Base-by-base conservation (phyloP, 805 yeast species). In the Phaffomyces thermotolerans region DNA sequence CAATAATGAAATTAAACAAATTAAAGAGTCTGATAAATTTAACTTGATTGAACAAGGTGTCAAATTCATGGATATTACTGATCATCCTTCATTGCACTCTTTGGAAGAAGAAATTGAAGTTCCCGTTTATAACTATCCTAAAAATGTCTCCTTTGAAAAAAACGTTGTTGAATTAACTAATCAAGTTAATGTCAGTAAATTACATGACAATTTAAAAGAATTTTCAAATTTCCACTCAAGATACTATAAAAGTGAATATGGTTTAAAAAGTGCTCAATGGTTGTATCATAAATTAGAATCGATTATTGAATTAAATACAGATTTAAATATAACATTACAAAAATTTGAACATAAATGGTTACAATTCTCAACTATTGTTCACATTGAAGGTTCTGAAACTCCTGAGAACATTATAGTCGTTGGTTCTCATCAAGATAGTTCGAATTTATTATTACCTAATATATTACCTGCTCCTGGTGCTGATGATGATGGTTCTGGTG, bases 401-500 rank as follows among this genome's bases (percentile, higher is more conserved):
- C 65, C 71, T 36, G 71, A 67, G 6, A 60, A 64, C 29, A 63
- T 71, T 6, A 81, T 91, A 2, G 79, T 91, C 14, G 75, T 91
- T 34, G 96, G 96, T 1, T 84, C 95, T 23, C 98, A 91, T 65
- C 85, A 83, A 58, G 98, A 91, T 60, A 83, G 95, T 3, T 73
- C 81, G 50, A 88, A 87, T 59, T 67, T 86, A 43, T 52, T 85
- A 36, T 71, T 85, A 44, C 96, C 96, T 9, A 71, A 71, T 36
- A 49, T 79, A 17, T 58, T 84, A 51, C 71, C 78, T 22, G 87
- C 96, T 0, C 96, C 96, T 2, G 98, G 98, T 3, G 97, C 96
- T 4, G 98, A 91, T 59, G 98, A 91, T 59, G 85, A 90, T 62
- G 95, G 95, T 3, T 78, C 90, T 4, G 98, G 97, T 9, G 82